A percentile compares a stretch with the other conserved stretches of the same genome.
Evolutionary conservation across 257 asterid genomes (phyloP).

Genomic region (Mitragyna speciosa): DNA sequence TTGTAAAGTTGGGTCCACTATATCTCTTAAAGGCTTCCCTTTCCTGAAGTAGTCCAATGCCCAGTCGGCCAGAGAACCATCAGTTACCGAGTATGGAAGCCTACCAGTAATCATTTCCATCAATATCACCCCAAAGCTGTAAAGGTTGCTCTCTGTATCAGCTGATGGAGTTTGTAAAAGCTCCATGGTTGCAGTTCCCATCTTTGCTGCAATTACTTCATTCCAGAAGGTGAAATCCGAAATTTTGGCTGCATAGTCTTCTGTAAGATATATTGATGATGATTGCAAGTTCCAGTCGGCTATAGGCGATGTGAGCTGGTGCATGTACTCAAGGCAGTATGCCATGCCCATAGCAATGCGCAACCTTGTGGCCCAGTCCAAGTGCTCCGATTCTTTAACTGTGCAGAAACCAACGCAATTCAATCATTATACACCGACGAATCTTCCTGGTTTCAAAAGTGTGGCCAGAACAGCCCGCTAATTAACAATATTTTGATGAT

Average conservation of each 20-base stretch:
- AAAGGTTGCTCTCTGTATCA: constrained; percentile 53
- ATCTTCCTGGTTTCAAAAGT: neutral
- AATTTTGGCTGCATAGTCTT: constrained; percentile 80
- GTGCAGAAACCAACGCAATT: constrained; percentile 21
- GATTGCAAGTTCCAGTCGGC: constrained; percentile 68
- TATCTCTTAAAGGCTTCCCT: constrained; percentile 32
- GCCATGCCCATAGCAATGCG: constrained; percentile 76
- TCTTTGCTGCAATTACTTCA: constrained; percentile 51
- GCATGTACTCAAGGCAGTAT: constrained; percentile 73
- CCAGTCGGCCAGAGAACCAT: constrained; percentile 48
- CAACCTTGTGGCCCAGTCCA: constrained; percentile 85
- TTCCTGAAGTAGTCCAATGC: constrained; percentile 54
- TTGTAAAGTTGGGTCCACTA: constrained; percentile 61
- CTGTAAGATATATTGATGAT: constrained; percentile 70
- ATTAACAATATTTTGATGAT: neutral
- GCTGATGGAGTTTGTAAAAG: constrained; percentile 42
- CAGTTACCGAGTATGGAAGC: constrained; percentile 38
- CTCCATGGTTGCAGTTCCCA: constrained; percentile 47
- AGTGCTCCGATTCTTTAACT: constrained; percentile 83
- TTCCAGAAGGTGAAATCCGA: constrained; percentile 43
- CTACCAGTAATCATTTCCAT: constrained; percentile 84
- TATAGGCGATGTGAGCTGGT: constrained; percentile 68
- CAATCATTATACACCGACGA: neutral
- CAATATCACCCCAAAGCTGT: constrained; percentile 66
- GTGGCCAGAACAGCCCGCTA: neutral